Evolutionary conservation across 176 grass and related monocot species (phyloP).

Genomic region (Cenchrus americanus): DNA sequence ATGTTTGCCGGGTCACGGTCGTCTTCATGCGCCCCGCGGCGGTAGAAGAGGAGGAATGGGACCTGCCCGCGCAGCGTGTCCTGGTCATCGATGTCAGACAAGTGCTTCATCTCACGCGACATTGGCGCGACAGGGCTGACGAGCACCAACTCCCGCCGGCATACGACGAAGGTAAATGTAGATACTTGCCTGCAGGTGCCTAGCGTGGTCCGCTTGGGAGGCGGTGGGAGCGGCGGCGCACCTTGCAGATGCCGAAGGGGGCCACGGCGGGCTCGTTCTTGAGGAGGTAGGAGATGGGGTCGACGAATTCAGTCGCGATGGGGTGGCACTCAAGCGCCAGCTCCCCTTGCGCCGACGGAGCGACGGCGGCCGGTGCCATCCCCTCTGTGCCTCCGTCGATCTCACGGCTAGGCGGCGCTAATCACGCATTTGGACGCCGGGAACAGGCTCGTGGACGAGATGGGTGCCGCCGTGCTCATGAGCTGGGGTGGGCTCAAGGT

Average conservation of each 20-base stretch:
- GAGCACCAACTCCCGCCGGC: slow-evolving; percentile 28
- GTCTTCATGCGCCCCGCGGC: not conserved
- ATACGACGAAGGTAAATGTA: slow-evolving; percentile 51
- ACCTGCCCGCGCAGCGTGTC: slow-evolving; percentile 15
- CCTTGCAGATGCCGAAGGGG: slow-evolving; percentile 86
- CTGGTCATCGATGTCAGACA: slow-evolving; percentile 75
- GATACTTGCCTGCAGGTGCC: too few relatives aligned
- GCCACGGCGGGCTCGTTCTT: slow-evolving; percentile 78
- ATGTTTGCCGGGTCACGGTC: slow-evolving; percentile 30
- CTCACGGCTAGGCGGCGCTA: not conserved
- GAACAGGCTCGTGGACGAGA: too few relatives aligned
- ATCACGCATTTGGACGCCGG: slow-evolving; percentile 45
- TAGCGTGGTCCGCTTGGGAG: slow-evolving; percentile 74
- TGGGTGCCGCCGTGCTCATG: too few relatives aligned
- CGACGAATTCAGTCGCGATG: slow-evolving; percentile 71
- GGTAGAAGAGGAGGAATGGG: slow-evolving; percentile 39
- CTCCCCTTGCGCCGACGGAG: slow-evolving; percentile 28
- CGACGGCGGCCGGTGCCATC: not conserved
- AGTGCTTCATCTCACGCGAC: slow-evolving; percentile 43
- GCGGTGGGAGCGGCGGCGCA: slow-evolving; percentile 66
- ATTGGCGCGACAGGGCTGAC: slow-evolving; percentile 32
- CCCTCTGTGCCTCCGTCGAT: not conserved
- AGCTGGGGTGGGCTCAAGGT: too few relatives aligned
- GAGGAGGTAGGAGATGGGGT: slow-evolving; percentile 83
- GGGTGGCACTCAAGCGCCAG: slow-evolving; percentile 90